Conservation (phyloP, 768 basidiomycete genomes). For the Suillus variegatus region DNA sequence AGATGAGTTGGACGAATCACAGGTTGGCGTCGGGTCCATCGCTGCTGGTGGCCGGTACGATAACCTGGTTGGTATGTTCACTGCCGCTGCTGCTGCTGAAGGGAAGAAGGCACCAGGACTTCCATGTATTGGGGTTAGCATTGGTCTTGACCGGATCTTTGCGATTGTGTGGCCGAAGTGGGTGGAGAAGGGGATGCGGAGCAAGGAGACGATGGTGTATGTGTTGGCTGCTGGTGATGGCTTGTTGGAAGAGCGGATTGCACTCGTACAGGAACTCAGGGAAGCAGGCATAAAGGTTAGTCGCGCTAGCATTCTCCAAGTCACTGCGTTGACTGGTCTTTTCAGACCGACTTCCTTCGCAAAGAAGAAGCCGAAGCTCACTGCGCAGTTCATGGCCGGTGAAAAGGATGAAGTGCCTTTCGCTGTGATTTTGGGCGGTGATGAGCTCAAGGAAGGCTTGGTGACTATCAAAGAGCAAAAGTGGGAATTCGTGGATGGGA, state of each 20-base stretch:
- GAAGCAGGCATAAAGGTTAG: constrained; percentile 86
- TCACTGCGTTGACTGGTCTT: constrained; percentile 8
- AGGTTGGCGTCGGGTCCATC: constrained; percentile 97
- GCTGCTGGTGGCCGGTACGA: constrained; percentile 99
- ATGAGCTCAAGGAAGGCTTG: constrained; percentile 81
- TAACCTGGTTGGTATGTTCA: constrained; percentile 90
- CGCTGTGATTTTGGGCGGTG: constrained; percentile 86
- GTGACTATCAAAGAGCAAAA: constrained; percentile 92
- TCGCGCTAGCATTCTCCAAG: constrained; percentile 5
- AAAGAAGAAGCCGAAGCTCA: constrained; percentile 89
- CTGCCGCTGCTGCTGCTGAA: constrained; percentile 74
- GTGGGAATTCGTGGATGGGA: constrained; percentile 74
- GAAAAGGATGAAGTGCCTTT: constrained; percentile 94
- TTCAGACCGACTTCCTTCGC: constrained; percentile 90
- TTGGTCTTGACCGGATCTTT: constrained; percentile 93
- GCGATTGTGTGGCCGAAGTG: constrained; percentile 88
- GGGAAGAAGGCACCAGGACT: constrained; percentile 66
- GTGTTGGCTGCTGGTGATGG: constrained; percentile 93
- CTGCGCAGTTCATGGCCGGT: constrained; percentile 83
- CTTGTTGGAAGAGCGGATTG: constrained; percentile 80
- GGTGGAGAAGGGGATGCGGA: constrained; percentile 75
- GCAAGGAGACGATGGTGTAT: constrained; percentile 92
- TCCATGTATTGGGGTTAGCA: constrained; percentile 91
- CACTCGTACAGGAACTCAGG: constrained; percentile 76
- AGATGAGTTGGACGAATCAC: constrained; percentile 89